phyloP scores from a whole-genome alignment of 1,284 basidiomycete genomes.

The Trichosporon asahii region DNA sequence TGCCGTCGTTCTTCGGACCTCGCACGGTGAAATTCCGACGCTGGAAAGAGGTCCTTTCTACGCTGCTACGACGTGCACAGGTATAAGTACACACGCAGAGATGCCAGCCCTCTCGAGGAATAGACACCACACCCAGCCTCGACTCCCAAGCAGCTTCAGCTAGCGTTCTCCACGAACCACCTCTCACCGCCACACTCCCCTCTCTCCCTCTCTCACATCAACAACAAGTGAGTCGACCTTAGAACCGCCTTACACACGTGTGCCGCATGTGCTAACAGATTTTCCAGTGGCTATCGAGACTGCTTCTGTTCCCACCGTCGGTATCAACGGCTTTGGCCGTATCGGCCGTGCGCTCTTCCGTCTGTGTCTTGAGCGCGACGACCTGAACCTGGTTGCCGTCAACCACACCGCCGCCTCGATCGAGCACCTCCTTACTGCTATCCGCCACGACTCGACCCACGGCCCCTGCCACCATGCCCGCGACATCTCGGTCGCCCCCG shows the following conservation, averaged over 20 bases:
- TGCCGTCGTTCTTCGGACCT: constrained; percentile 6
- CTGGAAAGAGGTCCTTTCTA: not conserved
- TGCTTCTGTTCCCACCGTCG: constrained; percentile 33
- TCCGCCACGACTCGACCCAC: constrained; percentile 52
- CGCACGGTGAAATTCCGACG: constrained; percentile 9
- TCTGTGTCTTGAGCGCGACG: constrained; percentile 33
- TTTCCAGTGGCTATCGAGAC: constrained; percentile 16
- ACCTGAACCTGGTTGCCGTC: constrained; percentile 47
- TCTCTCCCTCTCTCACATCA: not conserved
- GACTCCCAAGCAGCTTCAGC: not conserved
- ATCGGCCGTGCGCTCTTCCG: constrained; percentile 46
- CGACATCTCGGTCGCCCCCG: constrained; percentile 39
- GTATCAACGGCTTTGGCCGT: constrained; percentile 53
- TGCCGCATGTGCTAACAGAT: constrained; percentile 3
- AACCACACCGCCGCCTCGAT: constrained; percentile 52
- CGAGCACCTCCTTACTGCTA: constrained; percentile 47
- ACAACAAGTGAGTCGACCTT: constrained; percentile 11
- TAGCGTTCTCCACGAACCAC: not conserved
- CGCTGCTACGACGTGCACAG: not conserved
- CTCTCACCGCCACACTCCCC: not conserved
- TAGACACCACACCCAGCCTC: not conserved
- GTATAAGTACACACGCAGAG: not conserved
- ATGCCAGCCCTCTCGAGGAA: not conserved
- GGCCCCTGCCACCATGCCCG: constrained; percentile 34
- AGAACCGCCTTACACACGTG: not conserved